Conservation (phyloP, 257 asterid species). For the Solanum ossicruentum region DNA sequence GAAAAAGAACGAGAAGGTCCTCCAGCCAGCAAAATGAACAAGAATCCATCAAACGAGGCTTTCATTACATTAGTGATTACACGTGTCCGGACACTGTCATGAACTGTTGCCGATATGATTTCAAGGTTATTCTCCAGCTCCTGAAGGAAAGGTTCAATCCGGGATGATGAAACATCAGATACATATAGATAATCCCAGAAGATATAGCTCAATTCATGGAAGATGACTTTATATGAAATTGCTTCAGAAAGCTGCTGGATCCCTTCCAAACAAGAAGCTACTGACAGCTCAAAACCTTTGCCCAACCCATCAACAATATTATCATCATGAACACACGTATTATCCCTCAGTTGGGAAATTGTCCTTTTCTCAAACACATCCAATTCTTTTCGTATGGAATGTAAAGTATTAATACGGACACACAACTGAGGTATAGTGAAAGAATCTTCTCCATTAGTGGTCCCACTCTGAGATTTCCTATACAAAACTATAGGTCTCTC, state of each 20-base stretch:
- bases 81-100: slow-evolving; percentile 75
- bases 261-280: slow-evolving; percentile 61
- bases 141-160: slow-evolving; percentile 85
- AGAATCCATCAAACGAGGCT: slow-evolving; percentile 77
- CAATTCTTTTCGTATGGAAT: slow-evolving; percentile 60
- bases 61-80: slow-evolving; percentile 77
- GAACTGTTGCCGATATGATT: slow-evolving; percentile 55
- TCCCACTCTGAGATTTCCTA: slow-evolving; percentile 32
- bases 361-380: slow-evolving; percentile 52
- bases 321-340: slow-evolving; percentile 29
- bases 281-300: slow-evolving; percentile 44
- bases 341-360: slow-evolving; percentile 37
- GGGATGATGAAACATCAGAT: slow-evolving; percentile 52
- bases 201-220: slow-evolving; percentile 52
- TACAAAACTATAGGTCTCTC: slow-evolving; percentile 32
- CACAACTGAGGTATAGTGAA: slow-evolving; percentile 45
- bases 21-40: slow-evolving; percentile 75
- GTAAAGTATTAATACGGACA: slow-evolving; percentile 66
- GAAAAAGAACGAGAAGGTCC: slow-evolving; percentile 59
- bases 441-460: slow-evolving; percentile 23
- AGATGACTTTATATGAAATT: slow-evolving; percentile 61
- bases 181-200: slow-evolving; percentile 47
- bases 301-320: slow-evolving; percentile 23
- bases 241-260: slow-evolving; percentile 67
- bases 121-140: slow-evolving; percentile 72